Conservation (phyloP, 2,329 filamentous ascomycete genomes). For the Colletotrichum higginsianum region DNA sequence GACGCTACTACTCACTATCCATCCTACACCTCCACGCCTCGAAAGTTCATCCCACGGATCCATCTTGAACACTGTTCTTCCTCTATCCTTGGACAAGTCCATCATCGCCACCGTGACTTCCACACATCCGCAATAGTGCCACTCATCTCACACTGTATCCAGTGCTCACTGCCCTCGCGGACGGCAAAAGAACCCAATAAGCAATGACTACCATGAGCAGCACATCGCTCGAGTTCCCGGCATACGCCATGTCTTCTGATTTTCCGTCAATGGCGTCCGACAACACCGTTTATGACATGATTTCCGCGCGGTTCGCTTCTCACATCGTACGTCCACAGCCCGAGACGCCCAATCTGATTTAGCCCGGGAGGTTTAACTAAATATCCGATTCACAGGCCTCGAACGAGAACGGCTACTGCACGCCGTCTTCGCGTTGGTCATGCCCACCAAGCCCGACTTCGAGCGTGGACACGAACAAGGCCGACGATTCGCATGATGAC, state of each 20-base stretch:
- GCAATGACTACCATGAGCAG: conserved; percentile 20
- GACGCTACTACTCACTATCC: not conserved
- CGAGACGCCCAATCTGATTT: too few relatives aligned
- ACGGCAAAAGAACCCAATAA: not conserved
- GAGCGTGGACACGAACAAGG: conserved; percentile 35
- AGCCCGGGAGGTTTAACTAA: not conserved
- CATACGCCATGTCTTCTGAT: conserved; percentile 27
- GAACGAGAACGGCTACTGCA: conserved; percentile 34
- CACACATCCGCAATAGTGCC: not conserved
- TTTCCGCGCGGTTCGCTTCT: conserved; percentile 39
- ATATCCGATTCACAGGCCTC: conserved; percentile 16
- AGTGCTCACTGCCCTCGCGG: not conserved
- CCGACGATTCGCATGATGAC: conserved; percentile 32
- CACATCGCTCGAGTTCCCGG: conserved; percentile 8
- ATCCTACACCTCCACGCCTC: conserved; percentile 18
- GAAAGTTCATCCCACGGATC: conserved; percentile 13
- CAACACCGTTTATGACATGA: conserved; percentile 31
- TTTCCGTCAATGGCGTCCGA: conserved; percentile 12
- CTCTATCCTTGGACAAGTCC: not conserved
- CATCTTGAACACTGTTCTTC: conserved; percentile 7
- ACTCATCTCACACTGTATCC: not conserved
- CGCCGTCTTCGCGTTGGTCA: conserved; percentile 37
- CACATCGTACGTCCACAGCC: conserved; percentile 19
- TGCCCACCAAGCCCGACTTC: conserved; percentile 36
- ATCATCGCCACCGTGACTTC: conserved; percentile 14